A percentile compares a stretch with the other conserved stretches of the same genome.
Conservation (phyloP, 2,329 filamentous ascomycete genomes). For the Aciculosporium take region DNA sequence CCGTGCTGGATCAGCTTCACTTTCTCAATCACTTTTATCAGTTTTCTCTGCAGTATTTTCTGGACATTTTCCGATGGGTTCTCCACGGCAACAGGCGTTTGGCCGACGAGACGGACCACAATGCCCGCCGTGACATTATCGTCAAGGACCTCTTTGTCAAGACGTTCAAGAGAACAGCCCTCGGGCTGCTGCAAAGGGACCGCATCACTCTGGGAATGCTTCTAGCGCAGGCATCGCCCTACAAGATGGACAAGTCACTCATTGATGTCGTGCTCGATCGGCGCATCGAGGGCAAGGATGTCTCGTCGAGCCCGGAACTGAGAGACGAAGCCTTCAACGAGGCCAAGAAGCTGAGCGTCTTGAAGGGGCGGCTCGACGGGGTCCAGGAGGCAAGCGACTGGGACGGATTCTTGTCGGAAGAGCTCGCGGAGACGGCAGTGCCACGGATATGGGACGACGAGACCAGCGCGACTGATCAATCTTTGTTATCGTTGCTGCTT, state of each 20-base stretch:
- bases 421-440: conserved; percentile 72
- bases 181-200: conserved; percentile 86
- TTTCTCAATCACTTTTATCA: conserved; percentile 99
- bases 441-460: conserved; percentile 58
- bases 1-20: conserved; percentile 90
- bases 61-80: conserved; percentile 92
- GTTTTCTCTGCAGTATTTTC: conserved; percentile 95
- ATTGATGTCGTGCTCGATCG: conserved; percentile 79
- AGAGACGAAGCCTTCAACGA: conserved; percentile 55
- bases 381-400: conserved; percentile 50
- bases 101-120: conserved; percentile 56
- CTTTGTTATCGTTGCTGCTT: conserved; percentile 70
- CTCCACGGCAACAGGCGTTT: conserved; percentile 67
- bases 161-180: conserved; percentile 83
- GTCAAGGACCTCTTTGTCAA: conserved; percentile 83
- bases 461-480: conserved; percentile 54
- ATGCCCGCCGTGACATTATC: conserved; percentile 73
- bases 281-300: conserved; percentile 58
- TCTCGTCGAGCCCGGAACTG: conserved; percentile 52
- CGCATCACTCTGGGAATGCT: conserved; percentile 89
- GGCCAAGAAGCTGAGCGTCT: conserved; percentile 52
- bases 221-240: conserved; percentile 88
- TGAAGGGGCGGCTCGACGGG: conserved; percentile 58
- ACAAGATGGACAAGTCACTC: conserved; percentile 80
- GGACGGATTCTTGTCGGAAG: conserved; percentile 72